Evolutionary conservation across 805 yeast species (phyloP), one percentile per base, ranked within the genome.

Genomic region (Teunomyces barrocoloradensis): DNA sequence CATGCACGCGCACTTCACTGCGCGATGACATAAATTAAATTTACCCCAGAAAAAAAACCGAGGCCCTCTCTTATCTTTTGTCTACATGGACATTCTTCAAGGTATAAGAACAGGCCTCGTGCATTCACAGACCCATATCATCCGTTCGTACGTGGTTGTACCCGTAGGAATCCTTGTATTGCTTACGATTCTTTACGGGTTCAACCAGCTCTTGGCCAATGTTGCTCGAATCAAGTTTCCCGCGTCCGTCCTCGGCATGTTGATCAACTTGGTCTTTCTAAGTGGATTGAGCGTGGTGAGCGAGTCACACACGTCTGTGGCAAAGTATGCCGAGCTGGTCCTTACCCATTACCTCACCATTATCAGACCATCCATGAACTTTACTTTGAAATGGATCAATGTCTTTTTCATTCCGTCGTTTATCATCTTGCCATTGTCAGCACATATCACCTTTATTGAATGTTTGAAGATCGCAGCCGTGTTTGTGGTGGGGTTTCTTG

Each of bases 321-420:
- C 40, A 10, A n/a, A n/a, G 25, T 61, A 65, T 47, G 34, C 52
- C 20, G 17, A 36, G 17, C 57, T 64, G 57, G 30, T 63, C 2
- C 53, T 71, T 25, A 60, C 63, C 12, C 53, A 61, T 42, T 72
- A 73, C 46, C 56, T 73, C 34, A 54, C 51, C 36, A 29, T 72
- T 10, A 64, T 83, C 42, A 81, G 83, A 42, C 77, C 85, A n/a
- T 80, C 89, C 12, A 78, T 79, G 68, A 85, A 85, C 51, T 84
- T 85, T 61, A 73, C 85, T 1, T 70, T 87, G 43, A 74, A 85
- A 46, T 87, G 94, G 92, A 87, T 87, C 65, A 85, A 84, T 60
- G 76, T 85, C 5, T 85, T 83, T 59, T 87, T 87, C 71, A 81
- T 88, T 0, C 92, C 94, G 0, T 82, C 90, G 0, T 87, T 87